phyloP scores from a whole-genome alignment of 805 yeast species.

The Cyberlindnera euphorbiiphila region DNA sequence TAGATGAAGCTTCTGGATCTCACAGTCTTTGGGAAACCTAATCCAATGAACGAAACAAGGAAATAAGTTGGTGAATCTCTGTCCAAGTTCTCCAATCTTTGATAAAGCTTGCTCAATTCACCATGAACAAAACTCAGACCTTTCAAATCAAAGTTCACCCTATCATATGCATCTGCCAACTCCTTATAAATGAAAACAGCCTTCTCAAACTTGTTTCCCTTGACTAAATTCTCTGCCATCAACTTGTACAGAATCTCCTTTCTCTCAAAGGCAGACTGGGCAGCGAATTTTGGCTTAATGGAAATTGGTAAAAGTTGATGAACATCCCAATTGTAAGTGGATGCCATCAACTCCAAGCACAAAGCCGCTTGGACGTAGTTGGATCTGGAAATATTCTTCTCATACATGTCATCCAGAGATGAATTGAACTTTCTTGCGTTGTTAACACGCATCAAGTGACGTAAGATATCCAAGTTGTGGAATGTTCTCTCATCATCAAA shows the following conservation, averaged over 20 bases:
- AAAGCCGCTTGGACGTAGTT: conserved; percentile 82
- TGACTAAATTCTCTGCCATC: conserved; percentile 65
- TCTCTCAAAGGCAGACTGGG: conserved; percentile 75
- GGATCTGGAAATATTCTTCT: conserved; percentile 52
- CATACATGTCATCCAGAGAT: conserved; percentile 72
- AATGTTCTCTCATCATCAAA: conserved; percentile 85
- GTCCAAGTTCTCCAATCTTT: conserved; percentile 62
- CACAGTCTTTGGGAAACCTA: conserved; percentile 75
- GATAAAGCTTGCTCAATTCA: conserved; percentile 64
- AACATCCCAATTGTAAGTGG: conserved; percentile 72
- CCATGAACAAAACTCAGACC: conserved; percentile 71
- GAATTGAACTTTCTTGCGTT: conserved; percentile 77
- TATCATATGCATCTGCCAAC: conserved; percentile 68
- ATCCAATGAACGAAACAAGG: conserved; percentile 76
- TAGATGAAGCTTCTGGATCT: conserved; percentile 75
- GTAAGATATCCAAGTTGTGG: conserved; percentile 70
- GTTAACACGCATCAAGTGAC: conserved; percentile 71
- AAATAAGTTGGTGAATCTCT: conserved; percentile 74
- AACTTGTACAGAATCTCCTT: conserved; percentile 67
- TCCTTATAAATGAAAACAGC: conserved; percentile 79
- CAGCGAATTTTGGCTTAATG: conserved; percentile 68
- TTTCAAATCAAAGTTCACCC: conserved; percentile 66
- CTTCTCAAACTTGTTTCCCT: conserved; percentile 72
- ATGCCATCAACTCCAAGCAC: conserved; percentile 71
- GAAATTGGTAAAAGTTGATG: conserved; percentile 52